These are phyloP conservation scores for Boletus eberwhitei DNA, from an alignment of 768 basidiomycete genomes.

Conservation along the genomic window DNA sequence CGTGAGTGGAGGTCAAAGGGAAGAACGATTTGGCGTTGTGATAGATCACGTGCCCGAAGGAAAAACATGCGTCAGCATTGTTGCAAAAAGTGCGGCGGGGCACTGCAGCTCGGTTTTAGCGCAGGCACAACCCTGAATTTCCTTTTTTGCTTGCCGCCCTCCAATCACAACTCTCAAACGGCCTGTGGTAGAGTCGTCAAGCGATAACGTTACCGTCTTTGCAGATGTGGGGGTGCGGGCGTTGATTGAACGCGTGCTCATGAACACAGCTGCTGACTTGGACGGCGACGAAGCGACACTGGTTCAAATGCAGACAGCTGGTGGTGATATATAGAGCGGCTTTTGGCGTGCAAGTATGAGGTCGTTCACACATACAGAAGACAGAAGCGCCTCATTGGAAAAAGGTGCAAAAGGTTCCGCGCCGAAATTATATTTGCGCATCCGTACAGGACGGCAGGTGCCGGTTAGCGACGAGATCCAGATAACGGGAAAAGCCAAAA, in stretches of 20 bases:
- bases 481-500: conserved; percentile 35
- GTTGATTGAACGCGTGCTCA: conserved; percentile 4
- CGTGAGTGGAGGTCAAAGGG: conserved; percentile 1
- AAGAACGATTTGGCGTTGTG: conserved; percentile 3
- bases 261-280: neutral
- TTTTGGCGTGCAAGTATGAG: conserved; percentile 4
- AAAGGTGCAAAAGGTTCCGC: conserved; percentile 26
- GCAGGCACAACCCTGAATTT: neutral
- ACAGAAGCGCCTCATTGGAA: conserved; percentile 5
- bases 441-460: conserved; percentile 26
- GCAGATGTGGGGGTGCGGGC: conserved; percentile 1
- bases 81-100: neutral
- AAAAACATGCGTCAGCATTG: neutral
- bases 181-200: neutral
- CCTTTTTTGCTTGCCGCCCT: neutral
- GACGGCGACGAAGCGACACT: neutral
- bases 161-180: neutral
- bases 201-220: neutral
- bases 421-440: conserved; percentile 31
- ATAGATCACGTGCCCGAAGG: conserved; percentile 28
- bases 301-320: conserved; percentile 3
- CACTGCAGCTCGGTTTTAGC: neutral
- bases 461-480: conserved; percentile 31
- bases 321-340: conserved; percentile 14
- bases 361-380: conserved; percentile 20